Percentiles rank a stretch among this genome's conserved stretches.
Evolutionary conservation across 2,329 filamentous ascomycete genomes (phyloP).

Genomic region (Conoideocrella luteorostrata): DNA sequence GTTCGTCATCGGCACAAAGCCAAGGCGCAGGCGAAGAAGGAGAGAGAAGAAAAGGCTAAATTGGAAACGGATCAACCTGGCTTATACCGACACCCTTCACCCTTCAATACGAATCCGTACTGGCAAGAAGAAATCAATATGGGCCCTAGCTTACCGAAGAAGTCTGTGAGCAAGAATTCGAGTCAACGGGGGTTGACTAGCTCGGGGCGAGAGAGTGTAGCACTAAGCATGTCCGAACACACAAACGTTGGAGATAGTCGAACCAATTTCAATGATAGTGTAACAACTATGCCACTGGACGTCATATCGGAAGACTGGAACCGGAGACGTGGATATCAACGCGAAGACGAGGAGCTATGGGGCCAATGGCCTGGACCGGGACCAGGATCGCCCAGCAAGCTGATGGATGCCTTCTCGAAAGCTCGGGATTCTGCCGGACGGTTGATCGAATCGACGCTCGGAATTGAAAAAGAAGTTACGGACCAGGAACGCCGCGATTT

Average conservation of each 20-base stretch:
- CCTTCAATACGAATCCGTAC: conserved; percentile 80
- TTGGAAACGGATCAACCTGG: conserved; percentile 64
- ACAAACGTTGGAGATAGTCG: conserved; percentile 32
- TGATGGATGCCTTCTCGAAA: conserved; percentile 53
- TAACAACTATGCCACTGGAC: conserved; percentile 30
- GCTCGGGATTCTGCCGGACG: conserved; percentile 50
- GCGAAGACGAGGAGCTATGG: conserved; percentile 85
- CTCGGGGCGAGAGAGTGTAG: conserved; percentile 49
- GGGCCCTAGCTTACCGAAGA: conserved; percentile 67
- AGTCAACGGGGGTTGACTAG: conserved; percentile 56
- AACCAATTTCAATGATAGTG: conserved; percentile 24
- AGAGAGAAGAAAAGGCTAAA: conserved; percentile 58
- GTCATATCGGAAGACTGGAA: conserved; percentile 58
- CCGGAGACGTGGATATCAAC: conserved; percentile 64
- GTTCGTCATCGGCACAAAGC: conserved; percentile 63
- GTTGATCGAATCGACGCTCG: conserved; percentile 45
- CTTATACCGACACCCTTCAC: conserved; percentile 70
- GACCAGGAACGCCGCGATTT: conserved; percentile 52
- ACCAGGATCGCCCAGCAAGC: conserved; percentile 45
- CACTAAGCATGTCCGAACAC: conserved; percentile 29
- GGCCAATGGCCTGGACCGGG: conserved; percentile 36
- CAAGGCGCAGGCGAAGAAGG: conserved; percentile 62
- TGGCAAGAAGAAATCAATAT: conserved; percentile 83
- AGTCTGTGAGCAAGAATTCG: conserved; percentile 49
- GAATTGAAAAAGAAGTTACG: conserved; percentile 45